Base-by-base conservation (phyloP, 441 rosid genomes). In the Erysimum cheiri region DNA sequence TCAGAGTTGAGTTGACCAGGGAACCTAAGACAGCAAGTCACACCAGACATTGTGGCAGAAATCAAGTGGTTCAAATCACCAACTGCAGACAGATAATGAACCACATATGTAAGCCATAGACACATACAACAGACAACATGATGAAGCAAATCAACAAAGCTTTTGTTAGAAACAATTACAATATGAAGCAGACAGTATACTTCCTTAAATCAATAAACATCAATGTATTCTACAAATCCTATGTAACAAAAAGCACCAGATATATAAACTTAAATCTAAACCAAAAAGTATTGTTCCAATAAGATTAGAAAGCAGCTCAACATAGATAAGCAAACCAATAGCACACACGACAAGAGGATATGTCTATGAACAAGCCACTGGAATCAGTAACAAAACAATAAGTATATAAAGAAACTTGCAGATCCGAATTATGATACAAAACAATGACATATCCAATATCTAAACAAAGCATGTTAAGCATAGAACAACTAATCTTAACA, bases 1-100 rank as follows among this genome's bases (percentile, higher is more conserved):
- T 84, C 88, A 43, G 85, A 86, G 73, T 86, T 86, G 5, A 81
- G 80, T 72, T 82, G 87, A 26, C 90, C 87, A 29, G 84, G 84
- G 65, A 86, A 86, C 54, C 88, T 81, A 81, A 84, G 24, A 72
- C 85, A 84, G 61, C 85, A 86, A 17, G 90, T 82, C 10, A 84
- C 84, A 32, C 84, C 83, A 49, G 85, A 80, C 84, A 87, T 68
- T 0, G 64, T 68, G 0, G 64, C 72, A 9, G 64, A 81, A 17
- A 83, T 86, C 83, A 87, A 76, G 77, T 79, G 87, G 71, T 80
- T 86, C 79, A 83, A 70, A 67, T 80, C 85, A 13, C 85, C 85
- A 80, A 86, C 84, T 84, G 77, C 70, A 40, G 53, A 29, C 77
- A 80, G 0, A 85, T 12, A 57, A 69, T 14, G 39, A 47, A 4